Conservation (phyloP, 1,284 basidiomycete species). For the Ceratobasidium theobromae region DNA sequence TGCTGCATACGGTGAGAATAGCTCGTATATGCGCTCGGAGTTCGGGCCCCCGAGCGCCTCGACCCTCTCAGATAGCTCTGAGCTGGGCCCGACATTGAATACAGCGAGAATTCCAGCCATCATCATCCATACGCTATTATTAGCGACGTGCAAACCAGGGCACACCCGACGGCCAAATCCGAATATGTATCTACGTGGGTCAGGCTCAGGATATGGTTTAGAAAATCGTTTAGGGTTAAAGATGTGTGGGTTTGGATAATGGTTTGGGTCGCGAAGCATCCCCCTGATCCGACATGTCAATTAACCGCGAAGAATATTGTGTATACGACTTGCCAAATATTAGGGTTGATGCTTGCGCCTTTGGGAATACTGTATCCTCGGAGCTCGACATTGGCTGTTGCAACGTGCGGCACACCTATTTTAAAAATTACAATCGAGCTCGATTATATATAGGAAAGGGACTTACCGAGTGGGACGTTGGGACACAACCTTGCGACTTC, state of each 20-base stretch:
- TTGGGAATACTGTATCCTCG: conserved; percentile 6
- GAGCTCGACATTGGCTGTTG: background rate
- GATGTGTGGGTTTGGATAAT: background rate
- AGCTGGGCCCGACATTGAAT: background rate
- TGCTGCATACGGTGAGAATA: background rate
- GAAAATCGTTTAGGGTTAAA: background rate
- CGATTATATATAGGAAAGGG: background rate
- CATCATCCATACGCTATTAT: background rate
- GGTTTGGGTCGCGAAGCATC: background rate
- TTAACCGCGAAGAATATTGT: background rate
- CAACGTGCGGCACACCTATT: background rate
- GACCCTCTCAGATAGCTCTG: background rate
- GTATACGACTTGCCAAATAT: background rate
- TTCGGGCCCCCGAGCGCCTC: background rate
- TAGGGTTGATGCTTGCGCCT: background rate
- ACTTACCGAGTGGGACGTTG: background rate
- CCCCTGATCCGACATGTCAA: background rate
- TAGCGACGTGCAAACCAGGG: background rate
- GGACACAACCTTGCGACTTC: conserved; percentile 17
- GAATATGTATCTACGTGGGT: background rate
- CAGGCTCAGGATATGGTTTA: background rate
- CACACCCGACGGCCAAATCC: background rate
- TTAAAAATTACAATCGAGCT: background rate
- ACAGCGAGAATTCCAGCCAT: background rate
- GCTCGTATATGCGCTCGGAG: background rate